A percentile compares a stretch with the other conserved stretches of the same genome.
Conservation (phyloP, 139 green algal species). For the Coelastrella sp. region DNA sequence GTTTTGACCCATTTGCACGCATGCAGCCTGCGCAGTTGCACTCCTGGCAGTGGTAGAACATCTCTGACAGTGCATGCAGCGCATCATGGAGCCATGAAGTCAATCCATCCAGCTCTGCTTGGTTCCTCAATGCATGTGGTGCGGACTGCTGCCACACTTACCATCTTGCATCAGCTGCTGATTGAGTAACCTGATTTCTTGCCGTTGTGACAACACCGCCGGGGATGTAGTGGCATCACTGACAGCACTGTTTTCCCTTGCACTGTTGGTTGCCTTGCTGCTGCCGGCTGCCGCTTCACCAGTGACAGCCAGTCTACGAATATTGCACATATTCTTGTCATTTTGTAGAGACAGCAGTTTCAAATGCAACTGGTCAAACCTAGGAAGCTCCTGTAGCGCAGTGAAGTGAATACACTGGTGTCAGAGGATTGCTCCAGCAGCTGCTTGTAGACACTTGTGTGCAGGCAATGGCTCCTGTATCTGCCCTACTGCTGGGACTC, state of each 20-base stretch:
- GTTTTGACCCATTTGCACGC: too few relatives aligned
- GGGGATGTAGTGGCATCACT: too few relatives aligned
- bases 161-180: not conserved
- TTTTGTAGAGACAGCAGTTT: conserved; percentile 47
- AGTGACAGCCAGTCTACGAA: not conserved
- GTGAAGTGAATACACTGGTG: not conserved
- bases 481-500: too few relatives aligned
- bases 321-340: conserved; percentile 11
- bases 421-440: too few relatives aligned
- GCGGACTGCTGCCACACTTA: not conserved
- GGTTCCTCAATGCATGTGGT: too few relatives aligned
- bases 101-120: too few relatives aligned
- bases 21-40: too few relatives aligned
- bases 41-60: too few relatives aligned
- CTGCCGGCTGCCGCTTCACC: not conserved
- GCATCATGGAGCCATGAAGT: too few relatives aligned
- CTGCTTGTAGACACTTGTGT: too few relatives aligned
- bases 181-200: conserved; percentile 36
- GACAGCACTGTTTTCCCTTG: not conserved
- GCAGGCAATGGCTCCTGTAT: too few relatives aligned
- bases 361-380: not conserved
- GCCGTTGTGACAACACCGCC: conserved; percentile 25
- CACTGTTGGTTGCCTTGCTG: conserved; percentile 16
- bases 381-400: not conserved
- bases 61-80: too few relatives aligned